phyloP scores from a whole-genome alignment of 2,329 filamentous ascomycete species.

The Penicillium occitanis region DNA sequence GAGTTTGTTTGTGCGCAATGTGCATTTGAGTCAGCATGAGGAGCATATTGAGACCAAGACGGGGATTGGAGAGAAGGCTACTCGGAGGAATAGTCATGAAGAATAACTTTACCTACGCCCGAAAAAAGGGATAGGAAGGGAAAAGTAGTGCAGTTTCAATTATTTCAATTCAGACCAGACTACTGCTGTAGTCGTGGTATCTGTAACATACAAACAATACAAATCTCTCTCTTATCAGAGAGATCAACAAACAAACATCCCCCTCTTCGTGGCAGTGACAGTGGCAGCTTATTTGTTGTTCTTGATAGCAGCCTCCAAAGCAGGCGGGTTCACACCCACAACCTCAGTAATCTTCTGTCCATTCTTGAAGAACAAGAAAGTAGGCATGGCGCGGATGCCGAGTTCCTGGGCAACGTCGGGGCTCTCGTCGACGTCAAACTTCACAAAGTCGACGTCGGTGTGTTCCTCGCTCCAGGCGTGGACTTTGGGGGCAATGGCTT shows the following conservation, averaged over 20 bases:
- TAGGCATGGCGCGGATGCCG: slow-evolving; percentile 86
- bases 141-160: not conserved
- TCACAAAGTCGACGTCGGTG: slow-evolving; percentile 70
- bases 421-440: slow-evolving; percentile 86
- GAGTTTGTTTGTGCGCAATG: slow-evolving; percentile 48
- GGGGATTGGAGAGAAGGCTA: slow-evolving; percentile 37
- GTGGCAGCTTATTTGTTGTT: slow-evolving; percentile 22
- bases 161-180: not conserved
- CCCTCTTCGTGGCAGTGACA: too few relatives aligned
- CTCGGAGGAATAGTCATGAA: not conserved
- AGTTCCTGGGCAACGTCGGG: slow-evolving; percentile 73
- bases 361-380: slow-evolving; percentile 80
- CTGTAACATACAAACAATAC: slow-evolving; percentile 5
- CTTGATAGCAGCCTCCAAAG: slow-evolving; percentile 53
- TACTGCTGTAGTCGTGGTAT: not conserved
- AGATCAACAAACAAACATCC: not conserved
- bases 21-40: slow-evolving; percentile 41
- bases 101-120: not conserved
- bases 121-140: not conserved
- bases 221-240: not conserved
- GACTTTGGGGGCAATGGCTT: slow-evolving; percentile 77
- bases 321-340: slow-evolving; percentile 75
- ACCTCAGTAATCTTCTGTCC: slow-evolving; percentile 71
- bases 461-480: slow-evolving; percentile 61
- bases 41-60: slow-evolving; percentile 56